Base-by-base conservation (phyloP, 805 yeast genomes). In the Debaryomyces hansenii region DNA sequence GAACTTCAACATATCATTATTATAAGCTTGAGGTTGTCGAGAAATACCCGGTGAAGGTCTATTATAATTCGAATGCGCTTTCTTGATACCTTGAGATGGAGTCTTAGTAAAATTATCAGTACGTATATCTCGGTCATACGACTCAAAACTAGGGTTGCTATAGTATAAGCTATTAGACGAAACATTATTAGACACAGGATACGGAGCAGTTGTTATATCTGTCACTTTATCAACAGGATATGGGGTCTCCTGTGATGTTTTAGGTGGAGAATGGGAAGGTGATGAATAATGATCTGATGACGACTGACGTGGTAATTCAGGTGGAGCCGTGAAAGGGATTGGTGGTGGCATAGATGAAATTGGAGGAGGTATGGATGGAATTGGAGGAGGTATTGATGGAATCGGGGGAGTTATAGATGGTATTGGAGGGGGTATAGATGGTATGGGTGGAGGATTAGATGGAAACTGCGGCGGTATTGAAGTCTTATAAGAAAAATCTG, bases 161-260 rank as follows among this genome's bases (percentile, higher is more conserved):
- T 37, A 32, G 8, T 33, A 20, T 10, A 36, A 15, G 5, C 34
- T 31, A 5, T 21, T 15, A 6, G 40, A 35, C 10, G 40, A 20
- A 24, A n/a, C 16, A 31, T 31, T 31, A 8, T 31, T 11, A 20
- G 37, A 16, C 7, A 50, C 11, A 7, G 55, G 53, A 44, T 53
- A 55, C 9, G 55, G 55, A 12, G 50, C 11, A 10, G 5, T 11
- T 24, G 16, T 24, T 21, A 20, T 20, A 9, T 18, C 29, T 21
- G 14, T 41, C 1, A 31, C 12, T 24, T 21, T 27, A 20, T 37
- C 45, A 21, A 37, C 16, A 16, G 41, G 42, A 33, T 41, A 41
- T 11, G 45, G 41, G 0, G 40, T 24, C 11, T 27, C 33, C 27
- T 24, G 7, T 24, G 10, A 24, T 6, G 4, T 31, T 5, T 40